Conservation (phyloP, 2,329 filamentous ascomycete species). For the Nemania serpens region DNA sequence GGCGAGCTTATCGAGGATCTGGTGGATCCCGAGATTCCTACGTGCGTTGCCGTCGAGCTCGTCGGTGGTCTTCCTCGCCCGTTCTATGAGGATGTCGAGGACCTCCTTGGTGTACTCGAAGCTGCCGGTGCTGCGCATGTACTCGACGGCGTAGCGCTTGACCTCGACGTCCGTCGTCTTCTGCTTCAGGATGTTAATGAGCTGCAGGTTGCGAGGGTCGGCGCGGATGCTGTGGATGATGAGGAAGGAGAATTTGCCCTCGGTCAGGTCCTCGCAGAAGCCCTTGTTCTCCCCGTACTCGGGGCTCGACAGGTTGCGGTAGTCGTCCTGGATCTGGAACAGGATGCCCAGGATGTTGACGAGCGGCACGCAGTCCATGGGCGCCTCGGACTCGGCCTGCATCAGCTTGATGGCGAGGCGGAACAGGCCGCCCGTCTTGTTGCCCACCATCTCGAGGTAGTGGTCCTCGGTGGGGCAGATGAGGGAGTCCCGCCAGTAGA, state of each 20-base stretch:
- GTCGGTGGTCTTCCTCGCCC: constrained; percentile 66
- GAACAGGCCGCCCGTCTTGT: constrained; percentile 90
- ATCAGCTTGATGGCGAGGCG: constrained; percentile 84
- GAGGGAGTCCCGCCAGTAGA: constrained; percentile 86
- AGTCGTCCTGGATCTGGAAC: constrained; percentile 93
- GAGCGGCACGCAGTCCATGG: constrained; percentile 75
- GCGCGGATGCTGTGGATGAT: constrained; percentile 91
- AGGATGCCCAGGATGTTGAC: constrained; percentile 84
- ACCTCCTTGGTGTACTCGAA: constrained; percentile 83
- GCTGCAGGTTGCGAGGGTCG: constrained; percentile 73
- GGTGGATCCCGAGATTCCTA: constrained; percentile 61
- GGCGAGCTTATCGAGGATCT: constrained; percentile 71
- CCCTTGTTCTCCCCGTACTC: constrained; percentile 89
- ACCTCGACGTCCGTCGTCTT: constrained; percentile 85
- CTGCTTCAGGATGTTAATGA: constrained; percentile 92
- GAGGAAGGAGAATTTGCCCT: constrained; percentile 96
- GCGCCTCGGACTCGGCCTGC: constrained; percentile 68
- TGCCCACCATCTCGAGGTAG: constrained; percentile 92
- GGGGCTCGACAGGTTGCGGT: constrained; percentile 79
- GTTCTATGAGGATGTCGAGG: constrained; percentile 64
- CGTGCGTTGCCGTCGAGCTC: constrained; percentile 66
- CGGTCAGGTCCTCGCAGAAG: constrained; percentile 91
- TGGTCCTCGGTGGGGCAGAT: constrained; percentile 85
- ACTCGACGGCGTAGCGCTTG: constrained; percentile 86
- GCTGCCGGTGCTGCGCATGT: constrained; percentile 89